Conservation (phyloP, 2,329 filamentous ascomycete species). For the Aspergillus tanneri region DNA sequence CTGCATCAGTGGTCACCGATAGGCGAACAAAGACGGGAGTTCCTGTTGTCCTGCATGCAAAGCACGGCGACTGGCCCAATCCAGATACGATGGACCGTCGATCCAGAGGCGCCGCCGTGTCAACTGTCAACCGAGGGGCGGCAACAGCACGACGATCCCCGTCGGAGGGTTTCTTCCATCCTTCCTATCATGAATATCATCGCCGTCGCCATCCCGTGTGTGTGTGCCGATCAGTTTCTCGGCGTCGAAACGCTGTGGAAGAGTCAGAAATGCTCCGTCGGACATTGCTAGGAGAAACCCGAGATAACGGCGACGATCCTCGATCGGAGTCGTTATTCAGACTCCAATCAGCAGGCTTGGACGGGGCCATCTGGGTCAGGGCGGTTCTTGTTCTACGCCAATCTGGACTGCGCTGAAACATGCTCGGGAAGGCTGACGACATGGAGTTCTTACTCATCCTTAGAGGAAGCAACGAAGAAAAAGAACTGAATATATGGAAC, state of each 20-base stretch:
- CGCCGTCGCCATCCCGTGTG: not conserved
- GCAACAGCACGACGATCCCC: not conserved
- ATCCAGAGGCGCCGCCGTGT: not conserved
- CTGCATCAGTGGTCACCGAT: not conserved
- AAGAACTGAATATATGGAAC: too few species aligned
- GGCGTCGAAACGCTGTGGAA: not conserved
- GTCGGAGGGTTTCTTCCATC: not conserved
- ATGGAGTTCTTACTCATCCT: too few species aligned
- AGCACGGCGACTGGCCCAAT: not conserved
- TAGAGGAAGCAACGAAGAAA: too few species aligned
- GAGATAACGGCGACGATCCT: constrained; percentile 7
- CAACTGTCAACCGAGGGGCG: not conserved
- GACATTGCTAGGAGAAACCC: not conserved
- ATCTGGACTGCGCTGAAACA: not conserved
- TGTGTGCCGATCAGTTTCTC: not conserved
- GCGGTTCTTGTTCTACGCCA: not conserved
- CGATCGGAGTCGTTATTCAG: constrained; percentile 4
- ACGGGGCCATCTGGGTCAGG: not conserved
- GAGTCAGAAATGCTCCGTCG: not conserved
- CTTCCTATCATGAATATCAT: not conserved
- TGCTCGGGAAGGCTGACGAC: too few species aligned
- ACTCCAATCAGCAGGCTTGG: not conserved
- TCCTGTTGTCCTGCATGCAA: not conserved
- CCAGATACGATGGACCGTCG: not conserved
- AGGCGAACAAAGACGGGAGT: not conserved